phyloP scores from a whole-genome alignment of 345 rosid genomes.

The Gossypium herbaceum region DNA sequence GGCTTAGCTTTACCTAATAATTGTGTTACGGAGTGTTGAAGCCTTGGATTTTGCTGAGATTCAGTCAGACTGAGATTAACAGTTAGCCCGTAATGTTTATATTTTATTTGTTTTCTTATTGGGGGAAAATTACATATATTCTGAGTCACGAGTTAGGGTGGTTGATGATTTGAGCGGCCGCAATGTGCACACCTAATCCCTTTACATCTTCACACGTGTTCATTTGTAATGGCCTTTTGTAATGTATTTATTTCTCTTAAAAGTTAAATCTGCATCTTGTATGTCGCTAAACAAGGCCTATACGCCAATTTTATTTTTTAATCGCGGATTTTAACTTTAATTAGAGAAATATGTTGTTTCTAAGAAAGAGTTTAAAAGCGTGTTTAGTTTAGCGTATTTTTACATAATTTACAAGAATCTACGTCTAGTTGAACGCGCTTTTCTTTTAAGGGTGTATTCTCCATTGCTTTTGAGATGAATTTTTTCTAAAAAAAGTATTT shows the following conservation, averaged over 20 bases:
- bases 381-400: no score
- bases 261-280: no score
- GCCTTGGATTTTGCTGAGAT: background rate
- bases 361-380: no score
- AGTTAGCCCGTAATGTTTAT: background rate
- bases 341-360: no score
- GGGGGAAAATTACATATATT: background rate
- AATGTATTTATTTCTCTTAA: no score
- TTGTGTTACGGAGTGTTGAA: background rate
- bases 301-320: no score
- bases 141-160: background rate
- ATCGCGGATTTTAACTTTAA: no score
- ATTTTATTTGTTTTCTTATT: background rate
- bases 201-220: background rate
- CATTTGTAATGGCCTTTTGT: no score
- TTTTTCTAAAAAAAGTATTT: no score
- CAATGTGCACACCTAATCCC: background rate
- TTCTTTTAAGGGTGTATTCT: no score
- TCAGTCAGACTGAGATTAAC: background rate
- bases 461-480: no score
- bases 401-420: fast-evolving
- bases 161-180: background rate
- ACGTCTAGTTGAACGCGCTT: fast-evolving
- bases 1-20: background rate
- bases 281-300: no score